phyloP scores from a whole-genome alignment of 352 stramenopile species.

The Phytophthora citricola region DNA sequence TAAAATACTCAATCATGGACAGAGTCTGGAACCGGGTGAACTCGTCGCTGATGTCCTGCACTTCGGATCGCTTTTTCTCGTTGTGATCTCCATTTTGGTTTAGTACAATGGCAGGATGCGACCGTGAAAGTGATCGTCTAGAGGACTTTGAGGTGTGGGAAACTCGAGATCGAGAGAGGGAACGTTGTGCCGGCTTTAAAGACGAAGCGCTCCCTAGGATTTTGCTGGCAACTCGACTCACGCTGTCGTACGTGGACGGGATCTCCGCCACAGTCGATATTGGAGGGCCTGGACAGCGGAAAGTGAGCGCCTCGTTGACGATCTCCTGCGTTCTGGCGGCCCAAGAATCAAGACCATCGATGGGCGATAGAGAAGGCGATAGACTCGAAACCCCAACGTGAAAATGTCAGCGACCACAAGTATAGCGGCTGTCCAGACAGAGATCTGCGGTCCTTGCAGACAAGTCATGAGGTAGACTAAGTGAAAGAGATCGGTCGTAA shows the following conservation, averaged over 20 bases:
- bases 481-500: constrained; percentile 22
- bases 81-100: neutral
- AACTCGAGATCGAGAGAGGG: constrained; percentile 1
- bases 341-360: neutral
- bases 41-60: neutral
- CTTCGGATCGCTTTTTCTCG: constrained; percentile 2
- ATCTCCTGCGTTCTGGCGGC: neutral
- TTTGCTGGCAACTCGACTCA: neutral
- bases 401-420: constrained; percentile 7
- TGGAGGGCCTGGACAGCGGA: neutral
- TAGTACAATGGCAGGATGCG: neutral
- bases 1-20: constrained; percentile 31
- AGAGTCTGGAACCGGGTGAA: constrained; percentile 16
- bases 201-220: neutral
- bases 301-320: neutral
- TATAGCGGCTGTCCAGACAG: constrained; percentile 5
- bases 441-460: constrained; percentile 10
- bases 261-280: neutral
- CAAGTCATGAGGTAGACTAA: constrained; percentile 27
- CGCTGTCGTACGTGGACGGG: neutral
- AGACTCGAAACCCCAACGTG: constrained; percentile 9
- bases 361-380: constrained; percentile 5
- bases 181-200: constrained; percentile 5
- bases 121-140: neutral
- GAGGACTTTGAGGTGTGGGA: neutral